These are phyloP conservation scores for Massospora cicadina DNA, from an alignment of 371 early-diverging fungal species.

Conservation along the genomic window DNA sequence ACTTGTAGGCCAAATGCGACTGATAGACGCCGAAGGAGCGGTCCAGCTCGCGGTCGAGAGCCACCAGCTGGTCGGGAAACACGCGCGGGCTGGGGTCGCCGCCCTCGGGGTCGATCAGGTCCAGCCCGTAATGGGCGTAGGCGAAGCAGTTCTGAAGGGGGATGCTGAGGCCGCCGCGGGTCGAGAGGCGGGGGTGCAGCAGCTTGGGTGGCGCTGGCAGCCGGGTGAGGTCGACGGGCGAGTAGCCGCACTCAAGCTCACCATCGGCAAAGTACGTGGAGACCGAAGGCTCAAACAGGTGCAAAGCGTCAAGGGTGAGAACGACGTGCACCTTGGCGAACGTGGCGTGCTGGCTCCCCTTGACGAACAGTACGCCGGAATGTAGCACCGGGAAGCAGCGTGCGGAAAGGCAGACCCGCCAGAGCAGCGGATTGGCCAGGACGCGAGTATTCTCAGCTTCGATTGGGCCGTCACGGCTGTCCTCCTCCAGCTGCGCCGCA, in stretches of 20 bases:
- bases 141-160: conserved; percentile 9
- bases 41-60: not conserved
- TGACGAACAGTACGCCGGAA: conserved; percentile 1
- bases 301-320: conserved; percentile 8
- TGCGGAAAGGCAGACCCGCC: not conserved
- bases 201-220: not conserved
- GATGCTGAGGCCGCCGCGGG: not conserved
- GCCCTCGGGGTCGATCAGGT: not conserved
- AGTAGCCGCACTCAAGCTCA: not conserved
- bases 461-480: not conserved
- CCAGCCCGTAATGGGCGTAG: not conserved
- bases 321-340: conserved; percentile 4
- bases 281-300: conserved; percentile 6
- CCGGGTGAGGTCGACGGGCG: not conserved
- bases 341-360: not conserved
- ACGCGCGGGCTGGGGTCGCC: not conserved
- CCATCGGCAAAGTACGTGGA: not conserved
- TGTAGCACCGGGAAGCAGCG: not conserved
- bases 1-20: conserved; percentile 7
- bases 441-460: not conserved
- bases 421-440: conserved; percentile 3
- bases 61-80: conserved; percentile 5
- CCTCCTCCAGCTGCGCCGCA: not conserved
- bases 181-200: not conserved
- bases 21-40: conserved; percentile 1